Evolutionary conservation across 768 basidiomycete species (phyloP).

Genomic region (Ephemerocybe angulata): DNA sequence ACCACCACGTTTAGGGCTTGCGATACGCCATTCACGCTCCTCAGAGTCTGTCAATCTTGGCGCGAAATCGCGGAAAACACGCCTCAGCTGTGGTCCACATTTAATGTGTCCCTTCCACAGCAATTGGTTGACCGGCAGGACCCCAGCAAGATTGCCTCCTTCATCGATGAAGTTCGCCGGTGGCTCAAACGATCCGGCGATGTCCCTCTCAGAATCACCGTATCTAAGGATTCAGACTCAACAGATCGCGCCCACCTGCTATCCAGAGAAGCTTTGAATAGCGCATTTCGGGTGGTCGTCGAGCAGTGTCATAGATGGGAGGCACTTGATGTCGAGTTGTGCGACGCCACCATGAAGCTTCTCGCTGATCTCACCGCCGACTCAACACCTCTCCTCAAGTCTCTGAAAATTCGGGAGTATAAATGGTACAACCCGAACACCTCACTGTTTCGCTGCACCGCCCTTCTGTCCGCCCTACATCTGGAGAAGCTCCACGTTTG

Average conservation of each 20-base stretch:
- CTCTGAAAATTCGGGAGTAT: neutral
- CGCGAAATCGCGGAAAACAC: neutral
- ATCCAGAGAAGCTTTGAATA: neutral
- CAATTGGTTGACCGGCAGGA: neutral
- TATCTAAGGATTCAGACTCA: neutral
- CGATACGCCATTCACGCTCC: neutral
- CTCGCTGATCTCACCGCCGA: neutral
- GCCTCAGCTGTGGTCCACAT: neutral
- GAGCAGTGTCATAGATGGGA: neutral
- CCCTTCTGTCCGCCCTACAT: neutral
- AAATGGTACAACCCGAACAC: neutral
- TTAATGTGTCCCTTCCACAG: neutral
- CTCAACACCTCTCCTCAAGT: neutral
- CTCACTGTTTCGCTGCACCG: neutral
- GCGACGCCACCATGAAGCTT: neutral
- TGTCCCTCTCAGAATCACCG: neutral
- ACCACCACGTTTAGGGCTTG: too few relatives aligned
- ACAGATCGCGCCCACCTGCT: neutral
- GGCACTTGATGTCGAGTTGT: neutral
- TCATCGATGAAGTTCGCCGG: neutral
- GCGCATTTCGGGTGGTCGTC: neutral
- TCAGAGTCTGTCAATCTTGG: neutral
- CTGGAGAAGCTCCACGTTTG: neutral
- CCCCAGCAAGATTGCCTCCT: neutral
- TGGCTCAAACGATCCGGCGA: neutral